Base-by-base conservation (phyloP, 73 alveolate genomes). In the Paramecium sexaurelia region DNA sequence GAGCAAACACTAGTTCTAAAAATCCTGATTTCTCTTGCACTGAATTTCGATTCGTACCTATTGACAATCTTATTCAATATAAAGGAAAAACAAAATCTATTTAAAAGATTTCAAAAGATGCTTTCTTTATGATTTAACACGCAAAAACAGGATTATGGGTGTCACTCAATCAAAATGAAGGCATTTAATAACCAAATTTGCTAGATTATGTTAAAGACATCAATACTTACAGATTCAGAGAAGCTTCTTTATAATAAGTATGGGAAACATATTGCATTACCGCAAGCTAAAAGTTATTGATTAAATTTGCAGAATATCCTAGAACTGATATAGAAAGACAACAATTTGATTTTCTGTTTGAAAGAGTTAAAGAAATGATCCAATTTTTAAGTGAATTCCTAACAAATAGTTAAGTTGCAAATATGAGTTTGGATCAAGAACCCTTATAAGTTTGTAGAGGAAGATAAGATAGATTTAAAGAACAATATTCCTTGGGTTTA, bases 221-320 rank as follows among this genome's bases (percentile, higher is more conserved):
- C 15, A 88, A 88, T 69, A 88, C 94, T 7, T 88, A 68, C 40
- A 88, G 87, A 88, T 88, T 88, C 35, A 88, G 75, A 40, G 87
- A 88, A 69, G 85, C 94, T 13, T 22, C 55, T 13, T 29, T 68
- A 41, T 22, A 88, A 45, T 55, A 40, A 32, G 87, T 88, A n/a
- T 88, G 94, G 94, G 94, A 88, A n/a, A 88, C 73, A 9, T 68
- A 88, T 41, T 41, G 35, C 10, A 22, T 78, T 40, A 37, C 33
- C 41, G 68, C 90, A 19, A 78, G 68, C 24, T 78, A 78, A 26
- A 78, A 41, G 55, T 40, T 78, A 41, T 78, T 78, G 2, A 22
- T 78, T 2, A 43, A 36, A 37, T 71, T 35, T n/a, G 86, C 33
- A 33, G 56, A 37, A 10, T 71, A 33, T 71, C 86, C 56, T 33